Evolutionary conservation across 106 monocot species (phyloP), one percentile per base, ranked within the genome.

Genomic region (Dendrobium nobile): DNA sequence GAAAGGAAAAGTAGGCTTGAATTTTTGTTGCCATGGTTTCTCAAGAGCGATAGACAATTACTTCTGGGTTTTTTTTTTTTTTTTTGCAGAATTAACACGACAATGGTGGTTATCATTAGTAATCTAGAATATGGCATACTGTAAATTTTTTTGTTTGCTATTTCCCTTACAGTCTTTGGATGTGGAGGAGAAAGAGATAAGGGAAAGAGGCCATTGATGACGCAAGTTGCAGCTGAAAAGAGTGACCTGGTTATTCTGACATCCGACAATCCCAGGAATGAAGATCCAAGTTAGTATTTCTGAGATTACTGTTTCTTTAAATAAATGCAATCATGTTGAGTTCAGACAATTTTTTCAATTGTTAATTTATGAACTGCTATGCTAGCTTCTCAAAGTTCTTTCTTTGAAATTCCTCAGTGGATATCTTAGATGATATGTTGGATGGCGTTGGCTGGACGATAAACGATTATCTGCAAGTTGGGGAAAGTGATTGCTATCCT

Each of bases 161-260:
- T 6, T 13, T 64, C 13, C 24, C 20, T 20, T 77, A 0, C 68
- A 83, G 86, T 86, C 16, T 80, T 83, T 64, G 86, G 86, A 48
- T 86, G 86, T 42, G 82, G 79, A 18, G 83, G 86, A 28, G 80
- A 86, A 77, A 80, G 83, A 59, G 86, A 86, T 26, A 72, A 17
- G 27, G 86, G 86, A 56, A 86, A 86, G 83, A 77, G 86, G 22
- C 86, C 86, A 3, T n/a, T 83, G 13, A 86, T 86, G 86, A 83
- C 86, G 22, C 72, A 73, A 61, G 77, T 86, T 41, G 86, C 83
- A 22, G 73, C 80, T 24, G 80, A 86, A n/a, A 86, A 83, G 55
- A 86, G 86, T 26, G 86, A 83, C 31, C 55, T 82, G 27, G 70
- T 72, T 51, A 86, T 86, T 41, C 47, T 86, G 68, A 86, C 86